phyloP scores from a whole-genome alignment of 345 rosid species.

The Populus davidiana region DNA sequence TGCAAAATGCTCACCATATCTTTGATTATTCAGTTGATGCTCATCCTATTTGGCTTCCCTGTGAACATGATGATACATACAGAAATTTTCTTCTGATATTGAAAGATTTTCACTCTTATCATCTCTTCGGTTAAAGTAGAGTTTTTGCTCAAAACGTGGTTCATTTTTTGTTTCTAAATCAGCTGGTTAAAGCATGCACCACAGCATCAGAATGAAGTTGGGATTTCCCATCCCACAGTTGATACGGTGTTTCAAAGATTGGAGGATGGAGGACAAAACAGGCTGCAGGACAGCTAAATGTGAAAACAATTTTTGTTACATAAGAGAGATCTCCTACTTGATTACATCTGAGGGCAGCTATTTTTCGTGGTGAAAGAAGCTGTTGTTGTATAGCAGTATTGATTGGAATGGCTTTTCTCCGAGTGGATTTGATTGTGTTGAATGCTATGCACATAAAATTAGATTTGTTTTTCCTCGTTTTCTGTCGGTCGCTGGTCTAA shows the following conservation, averaged over 20 bases:
- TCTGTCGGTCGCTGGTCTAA: no score
- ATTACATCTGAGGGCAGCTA: conserved; percentile 12
- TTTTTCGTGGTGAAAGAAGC: neutral
- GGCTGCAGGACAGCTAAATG: conserved; percentile 3
- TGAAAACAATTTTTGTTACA: conserved; percentile 15
- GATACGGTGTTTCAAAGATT: neutral
- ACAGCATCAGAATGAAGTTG: neutral
- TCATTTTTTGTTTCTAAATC: conserved; percentile 4
- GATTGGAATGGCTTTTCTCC: no score
- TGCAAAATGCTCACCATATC: neutral
- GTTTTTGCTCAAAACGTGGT: neutral
- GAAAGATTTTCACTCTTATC: no score
- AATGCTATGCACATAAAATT: no score
- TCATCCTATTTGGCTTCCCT: no score
- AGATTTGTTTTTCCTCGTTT: no score
- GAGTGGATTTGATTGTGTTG: no score
- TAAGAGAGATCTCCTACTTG: neutral
- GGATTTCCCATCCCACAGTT: conserved; percentile 6
- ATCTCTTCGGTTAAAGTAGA: neutral
- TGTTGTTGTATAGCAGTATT: no score
- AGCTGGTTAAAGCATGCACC: conserved; percentile 35
- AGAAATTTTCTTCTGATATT: no score
- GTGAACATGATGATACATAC: no score
- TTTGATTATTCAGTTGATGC: no score
- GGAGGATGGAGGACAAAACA: neutral